Percentiles rank a stretch among this genome's conserved stretches.
Evolutionary conservation across 441 rosid genomes (phyloP).

Genomic region (Syzygium malaccense): DNA sequence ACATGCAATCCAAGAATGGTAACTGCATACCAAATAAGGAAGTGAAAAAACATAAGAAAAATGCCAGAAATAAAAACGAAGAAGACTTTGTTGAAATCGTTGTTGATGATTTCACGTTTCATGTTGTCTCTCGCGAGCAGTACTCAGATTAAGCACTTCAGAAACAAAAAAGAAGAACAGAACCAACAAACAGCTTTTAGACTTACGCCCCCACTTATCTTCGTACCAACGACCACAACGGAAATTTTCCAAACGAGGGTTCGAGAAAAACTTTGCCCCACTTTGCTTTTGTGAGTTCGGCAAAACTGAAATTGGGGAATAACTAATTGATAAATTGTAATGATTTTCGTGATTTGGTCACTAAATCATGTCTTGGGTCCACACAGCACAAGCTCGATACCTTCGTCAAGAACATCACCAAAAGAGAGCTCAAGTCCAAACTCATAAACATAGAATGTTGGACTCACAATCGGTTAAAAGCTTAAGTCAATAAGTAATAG

Average conservation of each 20-base stretch:
- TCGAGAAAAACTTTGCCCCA: background rate
- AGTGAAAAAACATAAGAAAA: background rate
- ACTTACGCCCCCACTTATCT: background rate
- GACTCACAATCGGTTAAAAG: background rate
- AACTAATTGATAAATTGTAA: background rate
- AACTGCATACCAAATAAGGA: background rate
- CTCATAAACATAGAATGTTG: background rate
- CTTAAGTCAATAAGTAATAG: background rate
- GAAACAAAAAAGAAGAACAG: background rate
- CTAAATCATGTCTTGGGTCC: background rate
- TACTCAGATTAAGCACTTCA: background rate
- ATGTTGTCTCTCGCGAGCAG: background rate
- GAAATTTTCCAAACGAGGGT: background rate
- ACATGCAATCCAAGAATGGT: background rate
- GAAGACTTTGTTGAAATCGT: background rate
- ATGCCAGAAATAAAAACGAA: background rate
- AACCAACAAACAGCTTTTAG: background rate
- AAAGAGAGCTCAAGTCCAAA: background rate
- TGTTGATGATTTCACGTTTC: background rate
- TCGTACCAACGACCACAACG: background rate
- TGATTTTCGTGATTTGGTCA: background rate
- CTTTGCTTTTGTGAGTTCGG: background rate
- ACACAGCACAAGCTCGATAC: background rate
- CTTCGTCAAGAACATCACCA: background rate
- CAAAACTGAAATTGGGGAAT: background rate